Evolutionary conservation across 75 land plant species (phyloP).

Genomic region (Sequoia sempervirens): DNA sequence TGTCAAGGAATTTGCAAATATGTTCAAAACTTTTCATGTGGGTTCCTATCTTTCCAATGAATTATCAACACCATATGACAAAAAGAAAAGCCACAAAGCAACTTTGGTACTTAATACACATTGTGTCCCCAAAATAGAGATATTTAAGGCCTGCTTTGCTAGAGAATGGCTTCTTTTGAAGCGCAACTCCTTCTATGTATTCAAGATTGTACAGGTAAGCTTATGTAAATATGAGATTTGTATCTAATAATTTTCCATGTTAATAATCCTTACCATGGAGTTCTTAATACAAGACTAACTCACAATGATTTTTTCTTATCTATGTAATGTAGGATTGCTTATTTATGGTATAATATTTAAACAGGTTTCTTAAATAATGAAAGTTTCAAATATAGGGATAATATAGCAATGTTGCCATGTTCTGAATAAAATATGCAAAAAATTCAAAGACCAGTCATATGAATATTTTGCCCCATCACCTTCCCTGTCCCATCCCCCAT

Average conservation of each 20-base stretch:
- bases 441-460: background rate
- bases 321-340: background rate
- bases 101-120: constrained; percentile 51
- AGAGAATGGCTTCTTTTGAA: constrained; percentile 20
- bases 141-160: constrained; percentile 18
- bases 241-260: background rate
- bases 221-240: background rate
- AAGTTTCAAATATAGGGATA: background rate
- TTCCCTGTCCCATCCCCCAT: too few relatives aligned
- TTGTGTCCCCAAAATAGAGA: constrained; percentile 45
- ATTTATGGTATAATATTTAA: background rate
- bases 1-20: constrained; percentile 58
- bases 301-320: background rate
- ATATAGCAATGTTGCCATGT: too few relatives aligned
- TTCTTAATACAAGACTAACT: background rate
- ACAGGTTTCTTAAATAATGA: background rate
- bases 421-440: too few relatives aligned
- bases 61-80: constrained; percentile 64
- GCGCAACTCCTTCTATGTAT: constrained; percentile 19
- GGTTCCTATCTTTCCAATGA: constrained; percentile 43
- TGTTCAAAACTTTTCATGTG: constrained; percentile 64
- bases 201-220: constrained; percentile 19
- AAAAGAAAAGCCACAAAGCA: constrained; percentile 52
- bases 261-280: background rate
- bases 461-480: too few relatives aligned